A percentile compares a stretch with the other conserved stretches of the same genome.
Conservation (phyloP, 148 eudicot species). For the Limonium bicolor region DNA sequence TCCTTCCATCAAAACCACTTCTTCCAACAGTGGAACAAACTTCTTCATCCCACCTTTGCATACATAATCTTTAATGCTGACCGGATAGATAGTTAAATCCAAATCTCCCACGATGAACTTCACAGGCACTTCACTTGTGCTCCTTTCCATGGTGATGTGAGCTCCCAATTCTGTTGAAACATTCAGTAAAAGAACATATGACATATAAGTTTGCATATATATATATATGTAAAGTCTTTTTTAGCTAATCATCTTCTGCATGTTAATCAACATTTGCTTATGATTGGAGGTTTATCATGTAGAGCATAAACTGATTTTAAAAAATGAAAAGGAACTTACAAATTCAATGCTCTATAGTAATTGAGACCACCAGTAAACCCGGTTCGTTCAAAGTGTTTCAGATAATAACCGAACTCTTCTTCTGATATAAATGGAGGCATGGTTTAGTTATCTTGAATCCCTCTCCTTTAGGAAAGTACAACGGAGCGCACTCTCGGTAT, state of each 20-base stretch:
- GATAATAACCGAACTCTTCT: constrained; percentile 9
- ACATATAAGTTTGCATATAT: too few species aligned
- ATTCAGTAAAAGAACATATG: not conserved
- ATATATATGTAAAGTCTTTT: too few species aligned
- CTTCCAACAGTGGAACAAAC: constrained; percentile 40
- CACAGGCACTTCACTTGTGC: too few species aligned
- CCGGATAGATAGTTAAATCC: constrained; percentile 27
- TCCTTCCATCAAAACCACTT: constrained; percentile 41
- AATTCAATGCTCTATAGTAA: constrained; percentile 17
- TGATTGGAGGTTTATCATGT: not conserved
- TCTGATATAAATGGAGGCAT: constrained; percentile 25
- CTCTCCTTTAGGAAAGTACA: constrained; percentile 20
- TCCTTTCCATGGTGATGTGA: constrained; percentile 38
- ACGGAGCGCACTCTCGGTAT: constrained; percentile 12
- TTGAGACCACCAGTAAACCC: constrained; percentile 25
- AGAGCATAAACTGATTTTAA: not conserved
- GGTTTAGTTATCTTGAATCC: constrained; percentile 5
- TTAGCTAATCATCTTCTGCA: not conserved
- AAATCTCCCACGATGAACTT: constrained; percentile 46
- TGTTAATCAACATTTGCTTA: not conserved
- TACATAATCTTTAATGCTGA: constrained; percentile 28
- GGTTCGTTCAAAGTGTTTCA: constrained; percentile 5
- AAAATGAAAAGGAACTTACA: constrained; percentile 2
- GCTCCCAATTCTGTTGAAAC: constrained; percentile 34
- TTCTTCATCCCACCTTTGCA: constrained; percentile 31